Evolutionary conservation across 1,284 basidiomycete species (phyloP), one percentile per base, ranked within the genome.

Genomic region (Pulveroboletus sp.): DNA sequence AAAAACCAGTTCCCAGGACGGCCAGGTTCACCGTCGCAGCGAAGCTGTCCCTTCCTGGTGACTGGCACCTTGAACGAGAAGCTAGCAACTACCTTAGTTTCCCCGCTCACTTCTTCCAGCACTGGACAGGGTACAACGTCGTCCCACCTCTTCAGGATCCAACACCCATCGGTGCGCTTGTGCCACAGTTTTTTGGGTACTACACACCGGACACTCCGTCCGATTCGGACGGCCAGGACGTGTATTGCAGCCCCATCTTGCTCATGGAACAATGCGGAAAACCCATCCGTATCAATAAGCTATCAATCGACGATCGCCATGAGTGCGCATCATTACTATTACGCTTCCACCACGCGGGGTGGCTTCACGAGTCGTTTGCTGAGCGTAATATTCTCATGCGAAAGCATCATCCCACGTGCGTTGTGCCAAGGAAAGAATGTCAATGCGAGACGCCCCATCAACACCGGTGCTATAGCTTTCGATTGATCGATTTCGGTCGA

Each of bases 151-250:
- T 68, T 18, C 52, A 63, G 25, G 63, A 72, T 28, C 66, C 71
- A 2, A 68, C 73, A 4, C 74, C 73, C 0, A 63, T 74, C 28
- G 63, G 65, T 4, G 76, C 76, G 1, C 62, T 77, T 36, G 69
- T 71, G 0, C 75, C 75, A 11, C 74, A 75, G 56, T 75, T 74
- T 55, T 76, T 73, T 43, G 75, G 76, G 10, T 75, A 68, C 52
- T 77, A 76, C 49, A 63, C 45, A 1, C 62, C 66, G 2, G 58
- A 48, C n/a, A 20, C 54, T 1, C 56, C 57, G 22, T 54, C 50
- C 10, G 51, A 47, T 8, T 25, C 26, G 6, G 24, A 40, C 15
- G 26, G 18, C 14, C 11, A 28, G 20, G 0, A 14, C 5, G 9
- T 3, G 12, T 62, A 44, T 17, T 28, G 12, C 5, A 67, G 65